Base-by-base conservation (phyloP, 2,329 filamentous ascomycete species). In the Blumeria graminis region DNA sequence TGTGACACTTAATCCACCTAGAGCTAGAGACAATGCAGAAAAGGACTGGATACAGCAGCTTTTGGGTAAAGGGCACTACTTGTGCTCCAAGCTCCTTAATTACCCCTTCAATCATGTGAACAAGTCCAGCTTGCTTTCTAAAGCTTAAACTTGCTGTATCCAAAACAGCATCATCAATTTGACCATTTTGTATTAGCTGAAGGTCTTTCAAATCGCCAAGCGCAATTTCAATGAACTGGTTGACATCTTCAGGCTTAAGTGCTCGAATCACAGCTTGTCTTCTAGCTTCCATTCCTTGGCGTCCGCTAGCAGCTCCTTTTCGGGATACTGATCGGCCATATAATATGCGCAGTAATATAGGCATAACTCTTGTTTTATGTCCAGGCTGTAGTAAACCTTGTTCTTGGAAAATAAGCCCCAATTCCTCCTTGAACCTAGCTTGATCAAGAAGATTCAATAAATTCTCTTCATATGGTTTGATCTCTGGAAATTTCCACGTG, bases 291-390 rank as follows among this genome's bases (percentile, higher is more conserved):
- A 94, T 80, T 0, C 87, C 86, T 63, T 87, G 81, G 60, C 83
- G 83, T 11, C 85, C 86, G 61, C 84, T 86, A 16, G 80, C 77
- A 33, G 78, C 76, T 16, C 86, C 85, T 63, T 85, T 85, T 63
- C 87, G 83, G 16, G 85, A 83, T 55, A 96, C 87, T 50, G 90
- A 81, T 61, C 87, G 82, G 43, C 92, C 92, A 67, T 96, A 98
- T 1, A 98, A 72, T 36, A 98, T 70, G 53, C 89, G 78, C 36
- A 98, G 76, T 32, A 98, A 73, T 5, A 98, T 78, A 1, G 92
- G 90, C 74, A 96, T 86, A 38, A 95, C 69, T 50, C 80, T 77
- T 3, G 71, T 64, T 8, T 84, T 79, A 65, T 98, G 87, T 55
- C 83, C 78, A 6, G 80, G 71, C 61, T 82, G 80, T 61, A 95